Percentiles rank a stretch among this genome's conserved stretches.
phyloP scores from a whole-genome alignment of 768 basidiomycete genomes.

The Mycena amicta region DNA sequence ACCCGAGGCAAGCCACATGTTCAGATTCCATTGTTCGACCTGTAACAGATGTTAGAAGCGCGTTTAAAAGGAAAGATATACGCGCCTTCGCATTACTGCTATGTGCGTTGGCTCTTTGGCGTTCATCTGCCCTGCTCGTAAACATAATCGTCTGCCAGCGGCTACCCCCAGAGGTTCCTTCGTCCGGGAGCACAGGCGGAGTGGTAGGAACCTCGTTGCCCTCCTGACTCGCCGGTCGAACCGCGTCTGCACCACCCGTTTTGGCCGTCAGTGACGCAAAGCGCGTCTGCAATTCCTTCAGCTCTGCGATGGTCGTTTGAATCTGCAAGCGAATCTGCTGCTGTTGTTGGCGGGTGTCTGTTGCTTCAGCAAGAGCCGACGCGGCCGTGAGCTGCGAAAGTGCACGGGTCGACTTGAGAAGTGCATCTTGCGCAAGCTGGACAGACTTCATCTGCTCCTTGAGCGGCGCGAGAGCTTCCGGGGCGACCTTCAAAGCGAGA shows the following conservation, averaged over 20 bases:
- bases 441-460: conserved; percentile 1
- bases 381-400: conserved; percentile 17
- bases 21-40: not conserved
- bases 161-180: conserved; percentile 25
- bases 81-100: not conserved
- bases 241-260: not conserved
- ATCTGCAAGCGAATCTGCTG: conserved; percentile 20
- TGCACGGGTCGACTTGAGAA: conserved; percentile 23
- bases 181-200: conserved; percentile 8
- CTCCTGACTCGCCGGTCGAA: not conserved
- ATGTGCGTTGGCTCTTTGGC: not conserved
- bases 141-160: conserved; percentile 28
- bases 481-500: not conserved
- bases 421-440: conserved; percentile 2
- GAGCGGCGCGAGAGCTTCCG: not conserved
- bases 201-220: not conserved
- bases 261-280: conserved; percentile 12
- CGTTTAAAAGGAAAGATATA: not conserved
- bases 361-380: conserved; percentile 24
- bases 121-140: not conserved
- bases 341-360: conserved; percentile 24
- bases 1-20: conserved; percentile 14
- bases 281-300: conserved; percentile 23
- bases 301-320: conserved; percentile 20
- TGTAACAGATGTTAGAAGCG: not conserved